Percentiles rank a stretch among this genome's conserved stretches.
Conservation (phyloP, 108 stramenopile species). For the Fistulifera solaris region DNA sequence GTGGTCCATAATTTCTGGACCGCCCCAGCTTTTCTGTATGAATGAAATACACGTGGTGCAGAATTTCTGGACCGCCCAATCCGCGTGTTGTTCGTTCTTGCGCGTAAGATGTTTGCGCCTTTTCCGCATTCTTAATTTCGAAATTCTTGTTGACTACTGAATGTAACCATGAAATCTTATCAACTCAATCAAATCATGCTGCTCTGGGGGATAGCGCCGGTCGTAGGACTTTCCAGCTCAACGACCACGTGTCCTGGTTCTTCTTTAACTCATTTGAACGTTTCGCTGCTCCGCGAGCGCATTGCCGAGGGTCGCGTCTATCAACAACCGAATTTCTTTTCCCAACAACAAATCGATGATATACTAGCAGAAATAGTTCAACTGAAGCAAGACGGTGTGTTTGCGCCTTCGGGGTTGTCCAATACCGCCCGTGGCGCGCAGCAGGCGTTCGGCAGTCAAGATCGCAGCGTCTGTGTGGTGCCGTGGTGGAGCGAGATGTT, state of each 20-base stretch:
- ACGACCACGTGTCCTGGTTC: not conserved
- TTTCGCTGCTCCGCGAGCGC: not conserved
- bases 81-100: no score
- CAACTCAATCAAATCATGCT: no score
- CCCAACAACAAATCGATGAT: conserved; percentile 14
- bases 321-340: conserved; percentile 21
- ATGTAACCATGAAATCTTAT: no score
- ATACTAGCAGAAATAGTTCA: conserved; percentile 19
- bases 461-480: conserved; percentile 29
- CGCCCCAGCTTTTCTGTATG: no score
- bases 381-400: conserved; percentile 13
- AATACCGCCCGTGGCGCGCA: conserved; percentile 23
- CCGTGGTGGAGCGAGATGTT: conserved; percentile 32
- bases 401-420: conserved; percentile 24
- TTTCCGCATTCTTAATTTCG: no score
- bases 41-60: no score
- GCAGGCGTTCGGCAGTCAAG: conserved; percentile 16
- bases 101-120: no score
- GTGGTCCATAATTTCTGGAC: no score
- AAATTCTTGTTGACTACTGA: no score
- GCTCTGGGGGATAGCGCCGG: not conserved
- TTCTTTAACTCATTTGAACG: conserved; percentile 1
- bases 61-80: no score
- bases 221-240: not conserved
- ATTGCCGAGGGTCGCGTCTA: conserved; percentile 23